Percentiles rank a stretch among this genome's conserved stretches.
Evolutionary conservation across 2,329 filamentous ascomycete genomes (phyloP).

Genomic region (Aureobasidium sp.): DNA sequence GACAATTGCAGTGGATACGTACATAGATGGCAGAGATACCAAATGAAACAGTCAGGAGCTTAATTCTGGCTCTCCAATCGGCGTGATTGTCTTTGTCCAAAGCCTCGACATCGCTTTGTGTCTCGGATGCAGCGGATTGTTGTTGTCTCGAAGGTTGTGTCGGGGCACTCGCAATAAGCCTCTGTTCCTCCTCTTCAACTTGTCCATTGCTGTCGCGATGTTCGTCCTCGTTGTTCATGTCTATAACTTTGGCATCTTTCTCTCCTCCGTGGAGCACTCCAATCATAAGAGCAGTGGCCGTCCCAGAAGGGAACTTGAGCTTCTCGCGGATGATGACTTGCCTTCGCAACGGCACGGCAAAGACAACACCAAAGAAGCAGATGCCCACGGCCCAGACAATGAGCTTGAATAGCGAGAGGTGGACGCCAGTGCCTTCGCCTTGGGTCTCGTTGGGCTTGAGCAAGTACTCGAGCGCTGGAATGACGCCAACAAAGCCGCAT

Average conservation of each 20-base stretch:
- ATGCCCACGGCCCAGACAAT: slow-evolving; percentile 87
- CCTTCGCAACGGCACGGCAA: slow-evolving; percentile 81
- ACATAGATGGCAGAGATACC: slow-evolving; percentile 49
- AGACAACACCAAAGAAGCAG: slow-evolving; percentile 94
- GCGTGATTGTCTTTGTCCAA: slow-evolving; percentile 32
- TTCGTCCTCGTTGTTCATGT: slow-evolving; percentile 33
- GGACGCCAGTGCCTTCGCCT: slow-evolving; percentile 23
- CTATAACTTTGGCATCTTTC: slow-evolving; percentile 28
- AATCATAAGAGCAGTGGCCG: slow-evolving; percentile 90
- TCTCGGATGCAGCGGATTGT: not conserved
- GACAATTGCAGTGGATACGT: slow-evolving; percentile 21
- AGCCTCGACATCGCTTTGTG: slow-evolving; percentile 21
- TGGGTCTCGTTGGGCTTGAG: slow-evolving; percentile 61
- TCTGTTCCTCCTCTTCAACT: slow-evolving; percentile 16
- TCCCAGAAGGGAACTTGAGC: slow-evolving; percentile 89
- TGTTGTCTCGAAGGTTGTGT: not conserved
- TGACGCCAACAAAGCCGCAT: slow-evolving; percentile 90
- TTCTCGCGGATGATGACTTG: slow-evolving; percentile 93
- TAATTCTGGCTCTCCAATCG: slow-evolving; percentile 58
- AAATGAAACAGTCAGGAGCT: slow-evolving; percentile 54
- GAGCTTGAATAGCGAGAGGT: slow-evolving; percentile 58
- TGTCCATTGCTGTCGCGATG: slow-evolving; percentile 23
- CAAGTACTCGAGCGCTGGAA: slow-evolving; percentile 86
- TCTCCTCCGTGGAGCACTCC: slow-evolving; percentile 70
- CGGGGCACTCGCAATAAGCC: not conserved